phyloP scores from a whole-genome alignment of 495 filamentous ascomycete genomes.

The Penicillium verhagenii region DNA sequence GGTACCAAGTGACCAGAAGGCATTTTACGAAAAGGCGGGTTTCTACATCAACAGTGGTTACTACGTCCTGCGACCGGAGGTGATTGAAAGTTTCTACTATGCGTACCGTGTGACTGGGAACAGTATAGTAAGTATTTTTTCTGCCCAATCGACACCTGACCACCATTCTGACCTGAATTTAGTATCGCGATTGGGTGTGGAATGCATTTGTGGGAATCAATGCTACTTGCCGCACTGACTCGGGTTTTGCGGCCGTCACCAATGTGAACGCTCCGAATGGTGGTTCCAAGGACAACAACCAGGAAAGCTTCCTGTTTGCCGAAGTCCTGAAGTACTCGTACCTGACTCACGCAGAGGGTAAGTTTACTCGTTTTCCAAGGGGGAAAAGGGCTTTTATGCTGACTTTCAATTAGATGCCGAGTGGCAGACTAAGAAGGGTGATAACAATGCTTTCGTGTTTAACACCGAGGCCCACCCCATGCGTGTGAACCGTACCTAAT shows the following conservation, averaged over 20 bases:
- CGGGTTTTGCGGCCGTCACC: slow-evolving; percentile 63
- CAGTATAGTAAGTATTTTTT: slow-evolving; percentile 30
- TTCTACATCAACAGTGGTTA: slow-evolving; percentile 65
- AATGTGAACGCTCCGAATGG: slow-evolving; percentile 67
- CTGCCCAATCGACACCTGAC: neutral
- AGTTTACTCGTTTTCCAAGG: neutral
- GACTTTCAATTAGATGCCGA: slow-evolving; percentile 45
- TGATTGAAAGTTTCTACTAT: slow-evolving; percentile 87
- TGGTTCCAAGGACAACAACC: slow-evolving; percentile 62
- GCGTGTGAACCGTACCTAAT: slow-evolving; percentile 41
- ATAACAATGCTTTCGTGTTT: slow-evolving; percentile 66
- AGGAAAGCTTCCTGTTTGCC: slow-evolving; percentile 90
- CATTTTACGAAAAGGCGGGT: slow-evolving; percentile 63
- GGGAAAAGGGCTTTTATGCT: slow-evolving; percentile 7
- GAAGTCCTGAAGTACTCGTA: slow-evolving; percentile 88
- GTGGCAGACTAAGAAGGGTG: slow-evolving; percentile 64
- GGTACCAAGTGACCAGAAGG: slow-evolving; percentile 46
- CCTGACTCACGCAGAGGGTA: slow-evolving; percentile 56
- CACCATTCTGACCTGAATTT: slow-evolving; percentile 24
- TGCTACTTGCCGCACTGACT: slow-evolving; percentile 57
- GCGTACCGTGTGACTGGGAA: slow-evolving; percentile 77
- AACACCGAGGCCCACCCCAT: slow-evolving; percentile 87
- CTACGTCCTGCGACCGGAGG: slow-evolving; percentile 81
- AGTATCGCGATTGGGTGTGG: slow-evolving; percentile 86
- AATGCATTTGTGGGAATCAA: slow-evolving; percentile 73